Evolutionary conservation across 2,329 filamentous ascomycete genomes (phyloP), one percentile per base, ranked within the genome.

Genomic region (Aspergillus chevalieri): DNA sequence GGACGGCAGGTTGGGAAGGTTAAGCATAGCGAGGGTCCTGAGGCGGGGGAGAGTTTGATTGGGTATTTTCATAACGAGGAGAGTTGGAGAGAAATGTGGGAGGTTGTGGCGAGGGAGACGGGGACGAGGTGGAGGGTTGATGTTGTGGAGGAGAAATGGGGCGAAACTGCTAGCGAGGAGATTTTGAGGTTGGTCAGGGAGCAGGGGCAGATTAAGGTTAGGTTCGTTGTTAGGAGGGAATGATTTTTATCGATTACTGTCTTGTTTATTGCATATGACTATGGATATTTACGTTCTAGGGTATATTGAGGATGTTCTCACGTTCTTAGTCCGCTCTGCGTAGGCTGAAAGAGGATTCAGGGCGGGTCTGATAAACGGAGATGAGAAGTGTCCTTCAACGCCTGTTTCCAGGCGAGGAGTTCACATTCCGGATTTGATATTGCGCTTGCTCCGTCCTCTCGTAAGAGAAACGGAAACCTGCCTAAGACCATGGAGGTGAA

Each of bases 271-370:
- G 6, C 14, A n/a, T 36, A 14, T 36, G 6, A 4, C 3, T 36
- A 14, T 36, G 7, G 3, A n/a, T 36, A 7, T n/a, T 6, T 36
- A 36, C 7, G 7, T 36, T 36, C 30, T 14, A 9, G 21, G 21
- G 4, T 22, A 2, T 15, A n/a, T 15, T 36, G 12, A n/a, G n/a
- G 10, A 66, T 79, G 75, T 80, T 68, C 71, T 76, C 76, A 60
- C 72, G 73, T 75, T 76, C 74, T 77, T 80, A 80, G 78, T 80
- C 78, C 74, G 71, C 68, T 70, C 68, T 69, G 71, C 74, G 68
- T 76, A 67, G 66, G 65, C 76, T 78, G 64, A 55, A 52, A 66
- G 68, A 69, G 60, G 52, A 51, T 60, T 46, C 59, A 65, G 62
- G 65, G 70, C 74, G 78, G 77, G 71, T 80, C 78, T 78, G 77